Conservation (phyloP, 1,284 basidiomycete genomes). For the Chalciporus sp. region DNA sequence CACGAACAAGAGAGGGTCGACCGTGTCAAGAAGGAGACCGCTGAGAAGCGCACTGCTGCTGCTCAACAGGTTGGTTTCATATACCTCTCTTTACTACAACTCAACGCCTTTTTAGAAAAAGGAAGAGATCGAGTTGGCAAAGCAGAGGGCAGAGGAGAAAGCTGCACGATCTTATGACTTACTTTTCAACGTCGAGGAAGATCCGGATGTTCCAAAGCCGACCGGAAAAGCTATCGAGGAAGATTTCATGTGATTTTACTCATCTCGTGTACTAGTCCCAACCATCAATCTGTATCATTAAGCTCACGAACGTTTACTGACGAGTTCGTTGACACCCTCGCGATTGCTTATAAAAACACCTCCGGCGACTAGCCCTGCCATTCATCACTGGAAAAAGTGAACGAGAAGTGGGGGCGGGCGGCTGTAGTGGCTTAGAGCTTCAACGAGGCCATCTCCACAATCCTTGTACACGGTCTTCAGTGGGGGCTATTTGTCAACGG, state of each 20-base stretch:
- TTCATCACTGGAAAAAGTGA: no score
- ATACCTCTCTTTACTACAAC: background rate
- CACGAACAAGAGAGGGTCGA: constrained; percentile 89
- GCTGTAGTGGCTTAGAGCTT: no score
- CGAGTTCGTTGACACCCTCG: no score
- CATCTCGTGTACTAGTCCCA: constrained; percentile 1
- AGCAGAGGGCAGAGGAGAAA: constrained; percentile 73
- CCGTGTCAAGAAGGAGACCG: constrained; percentile 76
- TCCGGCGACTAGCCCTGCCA: no score
- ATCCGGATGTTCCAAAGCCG: constrained; percentile 42
- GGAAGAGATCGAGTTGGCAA: constrained; percentile 67
- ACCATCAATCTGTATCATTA: background rate
- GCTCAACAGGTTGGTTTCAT: constrained; percentile 52
- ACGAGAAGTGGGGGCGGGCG: no score
- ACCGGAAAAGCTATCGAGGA: constrained; percentile 70
- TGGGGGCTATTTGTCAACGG: no score
- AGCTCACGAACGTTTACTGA: background rate
- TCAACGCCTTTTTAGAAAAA: constrained; percentile 56
- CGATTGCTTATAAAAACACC: no score
- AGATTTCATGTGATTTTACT: constrained; percentile 54
- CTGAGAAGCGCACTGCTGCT: constrained; percentile 66
- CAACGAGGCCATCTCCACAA: no score
- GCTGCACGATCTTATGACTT: constrained; percentile 76
- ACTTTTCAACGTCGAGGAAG: constrained; percentile 57
- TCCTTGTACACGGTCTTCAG: no score